Evolutionary conservation across 805 yeast genomes (phyloP).

Genomic region (Naumovozyma baii): DNA sequence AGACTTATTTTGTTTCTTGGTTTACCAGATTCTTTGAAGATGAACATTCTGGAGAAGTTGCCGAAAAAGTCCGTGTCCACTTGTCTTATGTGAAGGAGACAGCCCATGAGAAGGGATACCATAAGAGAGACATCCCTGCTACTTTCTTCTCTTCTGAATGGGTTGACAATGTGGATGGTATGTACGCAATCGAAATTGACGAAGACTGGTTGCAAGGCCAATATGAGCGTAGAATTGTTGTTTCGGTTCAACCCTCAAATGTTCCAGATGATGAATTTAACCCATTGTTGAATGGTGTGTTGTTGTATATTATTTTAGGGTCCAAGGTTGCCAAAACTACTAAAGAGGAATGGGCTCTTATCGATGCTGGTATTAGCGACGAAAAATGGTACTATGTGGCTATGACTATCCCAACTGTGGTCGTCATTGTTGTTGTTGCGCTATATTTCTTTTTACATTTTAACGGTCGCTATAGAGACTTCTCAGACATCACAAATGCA

Average conservation of each 20-base stretch:
- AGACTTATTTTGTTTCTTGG: slow-evolving; percentile 75
- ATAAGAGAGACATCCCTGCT: slow-evolving; percentile 33
- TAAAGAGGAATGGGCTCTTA: slow-evolving; percentile 35
- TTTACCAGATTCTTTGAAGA: slow-evolving; percentile 50
- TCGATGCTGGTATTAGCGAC: slow-evolving; percentile 38
- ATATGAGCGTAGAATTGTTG: slow-evolving; percentile 45
- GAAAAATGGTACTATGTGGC: slow-evolving; percentile 52
- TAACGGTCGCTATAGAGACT: slow-evolving; percentile 48
- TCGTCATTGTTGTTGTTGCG: slow-evolving; percentile 45
- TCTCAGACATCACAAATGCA: slow-evolving; percentile 34
- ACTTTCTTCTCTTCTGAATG: slow-evolving; percentile 67
- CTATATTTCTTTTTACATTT: slow-evolving; percentile 56
- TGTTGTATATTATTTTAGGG: slow-evolving; percentile 35
- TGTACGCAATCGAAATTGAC: slow-evolving; percentile 48
- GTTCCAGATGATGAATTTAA: slow-evolving; percentile 59
- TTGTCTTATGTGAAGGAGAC: slow-evolving; percentile 54
- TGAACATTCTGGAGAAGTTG: slow-evolving; percentile 33
- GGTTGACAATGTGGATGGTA: slow-evolving; percentile 55
- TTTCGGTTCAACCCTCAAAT: slow-evolving; percentile 66
- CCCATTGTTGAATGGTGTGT: slow-evolving; percentile 42
- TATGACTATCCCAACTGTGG: slow-evolving; percentile 59
- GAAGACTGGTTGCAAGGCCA: slow-evolving; percentile 56
- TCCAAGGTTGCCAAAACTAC: slow-evolving; percentile 35
- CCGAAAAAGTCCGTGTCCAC: slow-evolving; percentile 55
- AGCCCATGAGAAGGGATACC: slow-evolving; percentile 46